phyloP scores from a whole-genome alignment of 805 yeast species.

The Metschnikowia drakensbergensis region DNA sequence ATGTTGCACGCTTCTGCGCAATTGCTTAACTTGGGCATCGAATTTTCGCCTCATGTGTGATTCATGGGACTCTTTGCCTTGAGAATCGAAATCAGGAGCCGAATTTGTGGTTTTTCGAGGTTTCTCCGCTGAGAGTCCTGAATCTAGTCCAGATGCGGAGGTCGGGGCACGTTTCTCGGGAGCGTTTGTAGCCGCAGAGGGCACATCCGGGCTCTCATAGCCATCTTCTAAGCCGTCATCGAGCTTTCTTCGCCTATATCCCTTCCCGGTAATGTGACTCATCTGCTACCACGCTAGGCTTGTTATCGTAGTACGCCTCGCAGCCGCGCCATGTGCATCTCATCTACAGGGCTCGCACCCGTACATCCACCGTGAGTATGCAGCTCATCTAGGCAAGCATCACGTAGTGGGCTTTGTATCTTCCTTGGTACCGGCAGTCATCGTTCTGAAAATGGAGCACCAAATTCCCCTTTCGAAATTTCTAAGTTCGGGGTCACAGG shows the following conservation, averaged over 20 bases:
- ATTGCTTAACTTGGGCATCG: constrained; percentile 3
- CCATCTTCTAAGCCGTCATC: constrained; percentile 3
- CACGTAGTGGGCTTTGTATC: neutral
- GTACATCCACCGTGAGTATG: constrained; percentile 1
- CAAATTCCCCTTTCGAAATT: neutral
- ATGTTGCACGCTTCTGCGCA: constrained; percentile 4
- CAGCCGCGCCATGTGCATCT: neutral
- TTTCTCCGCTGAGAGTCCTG: neutral
- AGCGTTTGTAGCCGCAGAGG: neutral
- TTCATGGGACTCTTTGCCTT: neutral
- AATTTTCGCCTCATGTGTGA: constrained; percentile 4
- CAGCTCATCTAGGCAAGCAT: neutral
- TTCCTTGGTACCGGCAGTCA: neutral
- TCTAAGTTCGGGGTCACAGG: neutral
- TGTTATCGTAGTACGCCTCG: neutral
- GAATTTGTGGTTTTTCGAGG: neutral
- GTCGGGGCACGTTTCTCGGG: neutral
- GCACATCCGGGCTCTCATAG: neutral
- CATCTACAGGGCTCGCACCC: constrained; percentile 1
- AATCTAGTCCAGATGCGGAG: neutral
- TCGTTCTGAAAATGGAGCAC: neutral
- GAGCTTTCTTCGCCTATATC: constrained; percentile 4
- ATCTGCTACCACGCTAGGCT: neutral
- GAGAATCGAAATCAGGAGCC: neutral
- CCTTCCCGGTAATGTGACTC: constrained; percentile 6